Percentiles rank a stretch among this genome's conserved stretches.
Conservation (phyloP, 345 rosid genomes). For the Lepidium africanum region DNA sequence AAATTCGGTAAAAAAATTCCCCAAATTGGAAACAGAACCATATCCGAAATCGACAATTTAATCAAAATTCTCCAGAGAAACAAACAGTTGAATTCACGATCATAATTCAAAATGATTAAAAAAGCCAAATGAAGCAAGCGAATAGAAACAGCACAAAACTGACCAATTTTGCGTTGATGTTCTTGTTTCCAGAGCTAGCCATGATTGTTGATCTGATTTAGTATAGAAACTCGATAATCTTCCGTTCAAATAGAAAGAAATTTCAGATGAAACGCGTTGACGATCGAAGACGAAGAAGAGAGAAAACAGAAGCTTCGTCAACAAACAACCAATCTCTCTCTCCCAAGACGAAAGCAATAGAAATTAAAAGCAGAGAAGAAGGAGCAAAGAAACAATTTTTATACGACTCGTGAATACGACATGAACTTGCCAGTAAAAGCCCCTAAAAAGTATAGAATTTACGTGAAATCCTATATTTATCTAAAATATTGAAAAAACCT, state of each 20-base stretch:
- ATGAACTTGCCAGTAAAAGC: neutral
- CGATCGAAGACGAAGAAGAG: constrained; percentile 16
- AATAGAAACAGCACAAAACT: neutral
- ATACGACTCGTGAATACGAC: constrained; percentile 23
- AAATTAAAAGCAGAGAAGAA: neutral
- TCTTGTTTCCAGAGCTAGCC: constrained; percentile 30
- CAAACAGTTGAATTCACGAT: neutral
- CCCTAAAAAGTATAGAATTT: neutral
- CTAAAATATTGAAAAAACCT: neutral
- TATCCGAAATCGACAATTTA: constrained; percentile 2
- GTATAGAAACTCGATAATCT: neutral
- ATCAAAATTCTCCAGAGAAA: neutral
- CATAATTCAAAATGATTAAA: neutral
- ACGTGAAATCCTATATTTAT: neutral
- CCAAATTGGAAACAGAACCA: neutral
- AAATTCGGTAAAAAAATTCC: neutral
- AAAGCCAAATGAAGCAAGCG: neutral
- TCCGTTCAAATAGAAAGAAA: neutral
- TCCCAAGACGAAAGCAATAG: constrained; percentile 1
- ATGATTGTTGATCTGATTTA: constrained; percentile 15
- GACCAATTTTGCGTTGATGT: constrained; percentile 33
- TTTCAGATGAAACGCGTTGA: constrained; percentile 4
- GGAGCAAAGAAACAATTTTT: neutral
- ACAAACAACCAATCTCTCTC: constrained; percentile 17
- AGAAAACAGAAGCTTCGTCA: constrained; percentile 18